Evolutionary conservation across 2,329 filamentous ascomycete genomes (phyloP).

Genomic region (Microascus cirrosus): DNA sequence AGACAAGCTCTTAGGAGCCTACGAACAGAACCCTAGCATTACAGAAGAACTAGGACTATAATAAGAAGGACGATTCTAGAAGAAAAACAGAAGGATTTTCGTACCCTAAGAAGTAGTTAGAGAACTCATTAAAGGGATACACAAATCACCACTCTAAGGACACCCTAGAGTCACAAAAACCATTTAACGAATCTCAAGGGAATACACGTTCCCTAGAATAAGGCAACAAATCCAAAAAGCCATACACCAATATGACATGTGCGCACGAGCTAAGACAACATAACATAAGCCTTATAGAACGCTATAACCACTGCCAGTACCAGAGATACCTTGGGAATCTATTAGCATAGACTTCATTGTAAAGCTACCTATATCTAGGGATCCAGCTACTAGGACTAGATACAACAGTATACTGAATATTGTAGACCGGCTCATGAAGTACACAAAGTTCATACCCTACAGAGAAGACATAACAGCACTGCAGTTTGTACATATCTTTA

Average conservation of each 20-base stretch:
- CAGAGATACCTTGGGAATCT: conserved; percentile 6
- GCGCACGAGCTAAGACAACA: neutral
- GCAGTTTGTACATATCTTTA: neutral
- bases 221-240: neutral
- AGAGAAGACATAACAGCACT: neutral
- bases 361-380: conserved; percentile 1
- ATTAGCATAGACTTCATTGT: neutral
- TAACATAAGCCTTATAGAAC: neutral
- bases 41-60: neutral
- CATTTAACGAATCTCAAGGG: too few relatives aligned
- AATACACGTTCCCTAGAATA: too few relatives aligned
- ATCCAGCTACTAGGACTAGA: neutral
- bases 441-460: neutral
- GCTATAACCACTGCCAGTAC: conserved; percentile 4
- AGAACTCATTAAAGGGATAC: too few relatives aligned
- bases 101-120: too few relatives aligned
- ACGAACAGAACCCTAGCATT: neutral
- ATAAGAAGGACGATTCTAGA: neutral
- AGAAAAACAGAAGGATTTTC: neutral
- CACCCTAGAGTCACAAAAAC: too few relatives aligned
- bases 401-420: neutral
- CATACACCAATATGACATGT: neutral
- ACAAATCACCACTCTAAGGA: too few relatives aligned
- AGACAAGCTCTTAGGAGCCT: neutral
- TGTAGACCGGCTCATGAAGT: neutral